Evolutionary conservation across 352 stramenopile species (phyloP), one percentile per base, ranked within the genome.

Genomic region (Phytophthora quininea): DNA sequence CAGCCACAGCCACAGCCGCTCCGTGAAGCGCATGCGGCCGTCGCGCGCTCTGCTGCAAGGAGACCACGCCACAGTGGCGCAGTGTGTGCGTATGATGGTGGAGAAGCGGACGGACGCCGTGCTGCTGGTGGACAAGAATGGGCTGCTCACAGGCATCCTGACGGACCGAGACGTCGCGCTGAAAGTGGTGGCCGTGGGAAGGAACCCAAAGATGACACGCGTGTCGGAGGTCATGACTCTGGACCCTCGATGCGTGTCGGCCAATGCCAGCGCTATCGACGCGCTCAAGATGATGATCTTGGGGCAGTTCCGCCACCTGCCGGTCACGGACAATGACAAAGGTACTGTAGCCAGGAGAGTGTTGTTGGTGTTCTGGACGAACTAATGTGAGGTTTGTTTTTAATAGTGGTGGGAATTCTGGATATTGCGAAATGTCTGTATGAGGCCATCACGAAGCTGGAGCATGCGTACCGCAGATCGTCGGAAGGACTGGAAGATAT

Each of bases 401-500:
- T 62, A 65, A 24, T 24, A 84, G 95, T 99, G 19, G 93, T 98
- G 27, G 97, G 97, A 2, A 90, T 99, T 69, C 71, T 99, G 50
- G 97, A 99, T 74, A 99, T 99, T 70, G 96, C 96, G 12, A 99
- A 99, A 76, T 99, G 97, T 72, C 69, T 99, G 37, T 99, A 99
- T 72, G 97, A 99, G 80, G 96, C 96, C 1, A 99, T 99, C 52
- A 84, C 82, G 35, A 98, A 98, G 68, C 92, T 99, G 32, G 97
- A 99, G 67, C 90, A 91, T 52, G 85, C 86, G 5, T 95, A 95
- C 52, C 84, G 89, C 37, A 74, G 76, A n/a, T 91, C 88, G 11
- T 91, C 85, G 0, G 79, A 89, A 33, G 79, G 77, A 10, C 67
- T 96, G 35, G 80, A 86, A 40, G 82, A 92, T 51, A 80, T 81